Percentiles rank a stretch among this genome's conserved stretches.
phyloP scores from a whole-genome alignment of 768 basidiomycete genomes.

The Mrakia blollopis region DNA sequence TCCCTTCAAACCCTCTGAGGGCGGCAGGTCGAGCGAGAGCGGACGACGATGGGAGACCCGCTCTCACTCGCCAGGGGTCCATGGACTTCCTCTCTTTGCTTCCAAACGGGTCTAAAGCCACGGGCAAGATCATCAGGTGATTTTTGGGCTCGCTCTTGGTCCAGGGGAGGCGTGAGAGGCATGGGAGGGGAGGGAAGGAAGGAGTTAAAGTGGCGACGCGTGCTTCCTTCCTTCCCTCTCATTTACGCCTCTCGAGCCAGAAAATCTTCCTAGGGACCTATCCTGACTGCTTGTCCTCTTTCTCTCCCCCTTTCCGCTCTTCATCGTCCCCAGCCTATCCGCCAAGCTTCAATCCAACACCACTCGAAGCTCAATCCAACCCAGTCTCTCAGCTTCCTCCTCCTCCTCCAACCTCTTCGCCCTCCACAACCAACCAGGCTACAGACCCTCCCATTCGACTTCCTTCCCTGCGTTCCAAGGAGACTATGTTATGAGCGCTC shows the following conservation, averaged over 20 bases:
- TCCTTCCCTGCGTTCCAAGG: neutral
- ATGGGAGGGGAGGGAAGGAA: neutral
- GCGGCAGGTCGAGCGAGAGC: neutral
- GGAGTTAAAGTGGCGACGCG: neutral
- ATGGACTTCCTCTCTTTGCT: neutral
- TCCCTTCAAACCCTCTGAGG: neutral
- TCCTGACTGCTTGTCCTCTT: neutral
- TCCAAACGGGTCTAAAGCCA: neutral
- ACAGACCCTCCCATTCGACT: slow-evolving; percentile 10
- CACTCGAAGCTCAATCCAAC: neutral
- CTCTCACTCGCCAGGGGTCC: neutral
- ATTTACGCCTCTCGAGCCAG: too few relatives aligned
- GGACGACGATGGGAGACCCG: neutral
- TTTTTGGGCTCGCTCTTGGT: neutral
- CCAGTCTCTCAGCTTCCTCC: neutral
- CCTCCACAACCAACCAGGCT: slow-evolving; percentile 12
- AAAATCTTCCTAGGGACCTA: neutral
- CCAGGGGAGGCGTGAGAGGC: neutral
- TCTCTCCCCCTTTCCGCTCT: neutral
- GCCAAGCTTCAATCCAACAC: slow-evolving; percentile 7
- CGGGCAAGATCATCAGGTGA: slow-evolving; percentile 6
- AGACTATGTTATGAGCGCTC: neutral
- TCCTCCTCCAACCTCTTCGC: slow-evolving; percentile 13
- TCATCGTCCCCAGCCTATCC: neutral
- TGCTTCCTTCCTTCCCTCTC: neutral